phyloP scores from a whole-genome alignment of 2,329 filamentous ascomycete species.

The Cladosporium cucumerinum region DNA sequence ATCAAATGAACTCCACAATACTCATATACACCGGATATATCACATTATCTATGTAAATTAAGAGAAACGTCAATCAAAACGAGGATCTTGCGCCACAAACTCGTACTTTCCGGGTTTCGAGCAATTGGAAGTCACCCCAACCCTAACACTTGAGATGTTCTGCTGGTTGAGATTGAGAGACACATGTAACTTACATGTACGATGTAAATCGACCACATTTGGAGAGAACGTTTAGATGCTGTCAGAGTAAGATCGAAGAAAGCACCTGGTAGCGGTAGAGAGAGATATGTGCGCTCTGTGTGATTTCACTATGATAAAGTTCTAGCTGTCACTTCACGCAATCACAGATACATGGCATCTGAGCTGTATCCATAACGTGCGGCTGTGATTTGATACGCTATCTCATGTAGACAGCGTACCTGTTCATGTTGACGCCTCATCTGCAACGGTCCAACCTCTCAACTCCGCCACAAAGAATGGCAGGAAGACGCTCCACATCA shows the following conservation, averaged over 20 bases:
- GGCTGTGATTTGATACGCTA: not conserved
- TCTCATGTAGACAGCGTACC: no score
- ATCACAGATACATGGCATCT: not conserved
- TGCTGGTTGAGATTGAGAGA: not conserved
- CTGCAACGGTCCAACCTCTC: not conserved
- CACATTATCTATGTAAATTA: not conserved
- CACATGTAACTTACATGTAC: not conserved
- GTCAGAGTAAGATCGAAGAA: not conserved
- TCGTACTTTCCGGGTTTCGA: rapidly evolving
- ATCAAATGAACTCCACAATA: no score
- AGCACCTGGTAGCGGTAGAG: not conserved
- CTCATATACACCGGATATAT: no score
- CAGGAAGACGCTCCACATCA: not conserved
- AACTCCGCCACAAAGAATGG: not conserved
- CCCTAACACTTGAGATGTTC: not conserved
- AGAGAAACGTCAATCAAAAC: not conserved
- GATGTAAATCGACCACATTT: not conserved
- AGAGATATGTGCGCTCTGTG: not conserved
- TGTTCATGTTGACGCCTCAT: not conserved
- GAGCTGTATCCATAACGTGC: not conserved
- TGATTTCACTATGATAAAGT: not conserved
- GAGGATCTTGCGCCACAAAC: not conserved
- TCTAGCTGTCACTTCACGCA: not conserved
- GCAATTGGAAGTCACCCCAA: not conserved
- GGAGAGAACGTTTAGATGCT: not conserved